Conservation (phyloP, 1,284 basidiomycete genomes). For the Gymnopus androsaceus region DNA sequence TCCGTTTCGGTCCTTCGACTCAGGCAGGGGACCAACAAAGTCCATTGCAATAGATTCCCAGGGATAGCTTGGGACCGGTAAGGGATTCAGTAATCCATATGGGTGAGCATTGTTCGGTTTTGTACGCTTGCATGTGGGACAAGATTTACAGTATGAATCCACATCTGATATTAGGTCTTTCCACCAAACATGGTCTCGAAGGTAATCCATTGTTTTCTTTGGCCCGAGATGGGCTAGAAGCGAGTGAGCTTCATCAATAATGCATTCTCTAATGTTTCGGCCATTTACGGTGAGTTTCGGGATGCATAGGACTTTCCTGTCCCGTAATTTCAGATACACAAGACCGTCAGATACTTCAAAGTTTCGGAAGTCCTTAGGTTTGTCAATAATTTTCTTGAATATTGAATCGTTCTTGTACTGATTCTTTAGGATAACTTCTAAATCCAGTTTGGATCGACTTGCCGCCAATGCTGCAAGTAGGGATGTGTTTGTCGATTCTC, state of each 20-base stretch:
- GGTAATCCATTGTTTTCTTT: constrained; percentile 28
- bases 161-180: constrained; percentile 27
- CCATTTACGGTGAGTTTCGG: constrained; percentile 16
- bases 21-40: constrained; percentile 38
- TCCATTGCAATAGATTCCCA: constrained; percentile 37
- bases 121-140: constrained; percentile 25
- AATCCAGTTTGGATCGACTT: background rate
- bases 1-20: constrained; percentile 28
- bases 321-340: constrained; percentile 17
- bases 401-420: constrained; percentile 13
- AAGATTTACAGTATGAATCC: constrained; percentile 27
- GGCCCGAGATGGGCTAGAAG: constrained; percentile 31
- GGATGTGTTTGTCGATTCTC: background rate
- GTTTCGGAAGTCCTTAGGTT: constrained; percentile 18
- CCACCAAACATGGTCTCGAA: constrained; percentile 33
- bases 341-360: constrained; percentile 21
- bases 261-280: constrained; percentile 24
- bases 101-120: constrained; percentile 29
- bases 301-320: constrained; percentile 19
- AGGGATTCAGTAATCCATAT: constrained; percentile 27
- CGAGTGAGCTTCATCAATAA: constrained; percentile 31
- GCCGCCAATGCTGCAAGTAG: background rate
- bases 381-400: constrained; percentile 14
- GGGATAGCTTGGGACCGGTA: constrained; percentile 25
- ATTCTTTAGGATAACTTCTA: background rate